Base-by-base conservation (phyloP, 1,284 basidiomycete genomes). In the Thecaphora thlaspeos region DNA sequence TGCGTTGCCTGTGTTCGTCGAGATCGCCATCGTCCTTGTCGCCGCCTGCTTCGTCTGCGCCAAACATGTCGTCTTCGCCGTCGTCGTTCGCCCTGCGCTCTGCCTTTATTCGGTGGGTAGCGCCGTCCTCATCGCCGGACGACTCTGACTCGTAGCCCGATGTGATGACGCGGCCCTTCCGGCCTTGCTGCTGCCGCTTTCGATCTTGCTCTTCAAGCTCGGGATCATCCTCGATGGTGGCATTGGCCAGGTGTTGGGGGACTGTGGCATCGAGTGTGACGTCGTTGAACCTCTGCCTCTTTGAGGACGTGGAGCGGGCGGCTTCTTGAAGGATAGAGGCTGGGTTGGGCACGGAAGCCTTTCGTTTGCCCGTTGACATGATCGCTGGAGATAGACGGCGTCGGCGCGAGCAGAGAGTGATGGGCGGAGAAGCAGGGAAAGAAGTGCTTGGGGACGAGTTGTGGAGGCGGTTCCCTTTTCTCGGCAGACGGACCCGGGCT, bases 71-170 rank as follows among this genome's bases (percentile, higher is more conserved):
- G 45, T 91, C 87, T 52, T 83, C 82, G 12, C 59, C 60, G 21
- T 73, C 72, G 9, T 61, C 80, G 15, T 77, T 79, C 1, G 82
- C 83, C 10, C 79, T 82, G 22, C 75, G 80, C 3, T 79, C 80
- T 18, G 69, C 80, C 10, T 81, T 51, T 12, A 52, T 46, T 11
- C 55, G 55, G 47, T 65, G 61, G 9, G 61, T 49, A 26, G 44
- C 51, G n/a, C 46, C 88, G 19, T 82, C 82, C 30, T 92, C 90
- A 19, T 89, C 88, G 75, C 93, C 91, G 8, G 61, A 61, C 12
- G 93, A 93, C 78, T 96, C 93, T 1, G 90, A 91, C 5, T 91
- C 91, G 77, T 95, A 96, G 3, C 92, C 93, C 48, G 90, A 90
- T 23, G 84, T 88, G 48, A 81, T 61, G n/a, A 76, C 58, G 3